Evolutionary conservation across 441 rosid species (phyloP), one percentile per base, ranked within the genome.

Genomic region (Populus hybrid): DNA sequence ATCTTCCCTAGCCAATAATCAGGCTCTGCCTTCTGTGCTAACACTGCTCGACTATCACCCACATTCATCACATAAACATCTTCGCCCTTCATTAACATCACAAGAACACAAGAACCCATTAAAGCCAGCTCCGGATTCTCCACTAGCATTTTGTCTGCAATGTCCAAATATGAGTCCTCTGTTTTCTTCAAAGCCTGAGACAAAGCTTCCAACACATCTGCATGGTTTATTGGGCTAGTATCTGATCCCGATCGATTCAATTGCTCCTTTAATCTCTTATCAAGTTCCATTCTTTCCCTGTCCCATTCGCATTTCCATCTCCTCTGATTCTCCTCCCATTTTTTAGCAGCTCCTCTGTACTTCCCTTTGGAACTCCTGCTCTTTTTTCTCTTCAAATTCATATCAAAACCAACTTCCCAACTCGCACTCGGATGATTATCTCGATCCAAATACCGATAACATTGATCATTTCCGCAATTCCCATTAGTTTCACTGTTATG

Each of bases 271-370:
- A 91, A 50, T 77, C 85, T 87, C 83, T 84, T 81, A 77, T 95
- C 98, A 18, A 93, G 97, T 83, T 91, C 97, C 73, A 90, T 73
- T 70, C 96, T 89, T 75, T 92, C 99, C 72, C 91, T 82, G 79
- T 93, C 97, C 97, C 99, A 94, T 73, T 94, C 95, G 63, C 92
- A 88, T 82, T 89, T 94, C 98, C 95, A 92, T 80, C 88, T 82
- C 84, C 90, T 85, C 84, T 93, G 97, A 84, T 89, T 89, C 85
- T 95, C 95, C 79, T 90, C 94, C 88, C 93, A 86, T 76, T 86
- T 89, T 89, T 81, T 90, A 7, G 86, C 90, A 26, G 75, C 81
- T 18, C 94, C 89, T 78, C 81, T 75, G 50, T 88, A 81, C 78
- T 69, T 86, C 21, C 85, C 78, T 74, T 70, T 83, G 6, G 81